phyloP scores from a whole-genome alignment of 106 monocot species.

The Allium fistulosum region DNA sequence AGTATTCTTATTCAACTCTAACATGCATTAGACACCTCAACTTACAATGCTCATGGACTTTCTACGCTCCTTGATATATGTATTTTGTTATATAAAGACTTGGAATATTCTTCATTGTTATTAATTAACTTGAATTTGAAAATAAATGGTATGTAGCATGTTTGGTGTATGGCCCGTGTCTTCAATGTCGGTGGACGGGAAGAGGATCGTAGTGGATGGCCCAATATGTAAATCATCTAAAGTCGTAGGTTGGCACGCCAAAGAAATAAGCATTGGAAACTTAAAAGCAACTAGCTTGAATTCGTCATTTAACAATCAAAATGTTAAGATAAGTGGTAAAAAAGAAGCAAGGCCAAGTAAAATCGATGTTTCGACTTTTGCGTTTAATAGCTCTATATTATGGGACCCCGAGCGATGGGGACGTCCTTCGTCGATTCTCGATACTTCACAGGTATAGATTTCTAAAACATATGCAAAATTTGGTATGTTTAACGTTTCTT shows the following conservation, averaged over 20 bases:
- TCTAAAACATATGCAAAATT: background rate
- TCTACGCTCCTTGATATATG: background rate
- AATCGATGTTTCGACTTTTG: constrained; percentile 50
- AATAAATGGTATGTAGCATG: constrained; percentile 15
- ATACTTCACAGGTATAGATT: constrained; percentile 36
- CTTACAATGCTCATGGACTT: background rate
- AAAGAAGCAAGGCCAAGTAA: constrained; percentile 2
- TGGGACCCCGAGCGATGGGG: constrained; percentile 77
- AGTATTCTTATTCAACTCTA: background rate
- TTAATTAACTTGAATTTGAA: background rate
- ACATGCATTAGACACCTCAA: background rate
- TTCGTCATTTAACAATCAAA: background rate
- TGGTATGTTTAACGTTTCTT: too few species aligned
- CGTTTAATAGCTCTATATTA: constrained; percentile 70
- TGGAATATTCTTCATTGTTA: background rate
- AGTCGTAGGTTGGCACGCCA: constrained; percentile 45
- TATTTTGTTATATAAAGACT: background rate
- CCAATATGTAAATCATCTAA: constrained; percentile 57
- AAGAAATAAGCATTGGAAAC: constrained; percentile 11
- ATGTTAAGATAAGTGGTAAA: background rate
- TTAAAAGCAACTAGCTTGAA: background rate
- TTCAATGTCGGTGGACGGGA: constrained; percentile 29
- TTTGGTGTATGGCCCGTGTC: constrained; percentile 67
- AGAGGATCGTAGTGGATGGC: constrained; percentile 48
- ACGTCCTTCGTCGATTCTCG: constrained; percentile 27